Evolutionary conservation across 768 basidiomycete species (phyloP).

Genomic region (Suillus lakei): DNA sequence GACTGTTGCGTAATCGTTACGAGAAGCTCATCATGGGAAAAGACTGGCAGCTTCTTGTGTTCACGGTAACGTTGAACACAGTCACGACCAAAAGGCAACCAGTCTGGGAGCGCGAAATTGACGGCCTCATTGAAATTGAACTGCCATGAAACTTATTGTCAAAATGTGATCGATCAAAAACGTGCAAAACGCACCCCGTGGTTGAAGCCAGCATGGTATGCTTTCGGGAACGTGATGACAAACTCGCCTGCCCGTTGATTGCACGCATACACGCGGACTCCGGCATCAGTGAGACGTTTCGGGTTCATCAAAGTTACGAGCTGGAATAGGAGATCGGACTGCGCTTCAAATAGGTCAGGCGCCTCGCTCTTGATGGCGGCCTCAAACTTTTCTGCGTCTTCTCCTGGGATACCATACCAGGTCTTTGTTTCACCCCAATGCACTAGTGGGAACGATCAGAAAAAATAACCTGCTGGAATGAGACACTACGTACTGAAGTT

Average conservation of each 20-base stretch:
- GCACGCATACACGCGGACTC: constrained; percentile 91
- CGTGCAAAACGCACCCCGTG: constrained; percentile 77
- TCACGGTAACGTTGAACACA: constrained; percentile 91
- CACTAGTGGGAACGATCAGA: constrained; percentile 55
- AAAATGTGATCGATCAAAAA: constrained; percentile 24
- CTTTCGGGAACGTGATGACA: constrained; percentile 96
- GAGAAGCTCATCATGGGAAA: constrained; percentile 96
- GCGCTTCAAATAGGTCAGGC: constrained; percentile 96
- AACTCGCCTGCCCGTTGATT: constrained; percentile 98
- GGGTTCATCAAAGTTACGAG: constrained; percentile 98
- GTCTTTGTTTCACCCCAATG: constrained; percentile 99
- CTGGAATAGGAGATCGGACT: constrained; percentile 96
- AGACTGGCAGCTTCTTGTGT: constrained; percentile 92
- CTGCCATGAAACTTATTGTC: constrained; percentile 45
- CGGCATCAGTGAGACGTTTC: constrained; percentile 80
- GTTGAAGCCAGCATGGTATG: constrained; percentile 98
- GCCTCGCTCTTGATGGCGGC: constrained; percentile 94
- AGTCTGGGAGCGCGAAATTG: constrained; percentile 96
- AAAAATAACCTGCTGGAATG: constrained; percentile 15
- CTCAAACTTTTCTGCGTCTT: constrained; percentile 95
- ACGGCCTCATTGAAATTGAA: constrained; percentile 99
- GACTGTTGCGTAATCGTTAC: constrained; percentile 98
- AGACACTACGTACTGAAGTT: constrained; percentile 74
- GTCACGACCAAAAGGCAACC: constrained; percentile 85
- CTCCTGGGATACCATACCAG: constrained; percentile 98